A percentile compares a stretch with the other conserved stretches of the same genome.
phyloP scores from a whole-genome alignment of 306 rosid genomes.

The Lathyrus aphaca region DNA sequence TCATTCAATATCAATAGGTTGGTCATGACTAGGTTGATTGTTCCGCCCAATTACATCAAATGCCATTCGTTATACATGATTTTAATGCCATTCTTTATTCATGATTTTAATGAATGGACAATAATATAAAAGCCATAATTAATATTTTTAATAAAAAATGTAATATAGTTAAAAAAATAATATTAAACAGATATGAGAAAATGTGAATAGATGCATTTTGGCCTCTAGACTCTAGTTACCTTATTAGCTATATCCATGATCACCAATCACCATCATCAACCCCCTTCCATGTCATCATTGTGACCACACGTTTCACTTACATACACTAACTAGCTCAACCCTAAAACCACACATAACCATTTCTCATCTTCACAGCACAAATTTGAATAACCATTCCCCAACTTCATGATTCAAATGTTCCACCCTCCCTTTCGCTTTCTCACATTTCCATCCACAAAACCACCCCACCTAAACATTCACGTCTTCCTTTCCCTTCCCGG shows the following conservation, averaged over 20 bases:
- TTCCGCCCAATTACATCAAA: too few relatives aligned
- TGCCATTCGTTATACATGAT: too few relatives aligned
- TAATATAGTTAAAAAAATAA: too few relatives aligned
- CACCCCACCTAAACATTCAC: slow-evolving; percentile 30
- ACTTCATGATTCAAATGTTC: slow-evolving; percentile 43
- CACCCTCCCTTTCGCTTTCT: slow-evolving; percentile 48
- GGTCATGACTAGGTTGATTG: too few relatives aligned
- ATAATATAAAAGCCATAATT: too few relatives aligned
- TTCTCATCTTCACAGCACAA: not conserved
- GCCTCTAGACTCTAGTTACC: not conserved
- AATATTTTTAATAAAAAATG: too few relatives aligned
- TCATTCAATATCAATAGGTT: too few relatives aligned
- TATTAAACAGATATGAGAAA: too few relatives aligned
- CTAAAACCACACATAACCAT: not conserved
- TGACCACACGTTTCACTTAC: slow-evolving; percentile 19
- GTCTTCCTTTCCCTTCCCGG: slow-evolving; percentile 46
- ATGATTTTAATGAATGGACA: too few relatives aligned
- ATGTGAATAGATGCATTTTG: too few relatives aligned
- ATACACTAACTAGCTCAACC: not conserved
- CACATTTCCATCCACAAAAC: slow-evolving; percentile 42
- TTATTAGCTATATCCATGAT: not conserved
- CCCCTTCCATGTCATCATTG: not conserved
- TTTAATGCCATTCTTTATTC: too few relatives aligned
- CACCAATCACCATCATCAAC: not conserved
- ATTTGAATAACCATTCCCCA: not conserved